These are phyloP conservation scores for Laguncularia racemosa DNA, from an alignment of 345 rosid species.

Conservation along the genomic window DNA sequence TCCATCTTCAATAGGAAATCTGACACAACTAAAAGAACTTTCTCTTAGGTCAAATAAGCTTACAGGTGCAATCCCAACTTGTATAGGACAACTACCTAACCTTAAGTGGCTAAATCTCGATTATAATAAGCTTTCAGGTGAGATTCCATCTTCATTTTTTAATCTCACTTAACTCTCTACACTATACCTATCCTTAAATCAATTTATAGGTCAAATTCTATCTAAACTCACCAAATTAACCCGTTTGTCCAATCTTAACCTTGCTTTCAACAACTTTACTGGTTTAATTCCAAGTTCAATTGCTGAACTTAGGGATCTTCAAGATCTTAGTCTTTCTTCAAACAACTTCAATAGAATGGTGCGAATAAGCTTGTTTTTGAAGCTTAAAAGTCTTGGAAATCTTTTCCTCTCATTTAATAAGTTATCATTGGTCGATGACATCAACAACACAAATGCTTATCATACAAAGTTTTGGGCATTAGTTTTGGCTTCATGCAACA, in stretches of 20 bases:
- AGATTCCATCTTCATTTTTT: constrained; percentile 1
- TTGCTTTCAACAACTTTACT: constrained; percentile 7
- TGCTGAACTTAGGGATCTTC: not conserved
- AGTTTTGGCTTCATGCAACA: constrained; percentile 9
- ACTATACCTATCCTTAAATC: not conserved
- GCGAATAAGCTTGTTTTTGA: not conserved
- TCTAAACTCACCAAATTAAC: constrained; percentile 2
- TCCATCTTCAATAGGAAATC: not conserved
- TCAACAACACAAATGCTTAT: not conserved
- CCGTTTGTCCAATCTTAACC: not conserved
- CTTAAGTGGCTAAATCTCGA: constrained; percentile 8
- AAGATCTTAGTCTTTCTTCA: not conserved
- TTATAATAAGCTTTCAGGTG: constrained; percentile 5
- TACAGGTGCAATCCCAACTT: constrained; percentile 3
- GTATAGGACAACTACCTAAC: not conserved
- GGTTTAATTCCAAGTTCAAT: not conserved
- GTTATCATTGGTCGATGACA: constrained; percentile 2
- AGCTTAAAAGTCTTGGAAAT: not conserved
- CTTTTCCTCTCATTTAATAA: constrained; percentile 6
- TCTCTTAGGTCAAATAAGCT: too few relatives aligned
- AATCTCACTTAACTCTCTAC: not conserved
- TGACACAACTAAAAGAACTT: too few relatives aligned
- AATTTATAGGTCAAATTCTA: constrained; percentile 16
- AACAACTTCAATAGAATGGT: constrained; percentile 3
- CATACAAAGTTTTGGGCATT: not conserved